phyloP scores from a whole-genome alignment of 768 basidiomycete species.

The Mycena olivaceomarginata region DNA sequence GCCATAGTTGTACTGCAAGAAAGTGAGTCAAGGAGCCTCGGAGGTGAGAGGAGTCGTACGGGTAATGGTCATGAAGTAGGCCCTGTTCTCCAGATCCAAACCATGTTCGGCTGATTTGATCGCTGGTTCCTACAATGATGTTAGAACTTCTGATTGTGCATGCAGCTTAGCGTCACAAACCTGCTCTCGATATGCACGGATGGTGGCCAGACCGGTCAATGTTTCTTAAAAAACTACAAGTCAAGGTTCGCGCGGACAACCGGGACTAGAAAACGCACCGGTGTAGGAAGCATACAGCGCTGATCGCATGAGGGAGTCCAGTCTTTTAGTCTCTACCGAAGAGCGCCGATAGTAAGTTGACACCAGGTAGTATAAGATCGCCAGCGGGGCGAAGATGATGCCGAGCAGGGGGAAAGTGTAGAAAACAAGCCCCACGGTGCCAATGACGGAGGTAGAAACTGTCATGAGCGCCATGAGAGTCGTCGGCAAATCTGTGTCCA shows the following conservation, averaged over 20 bases:
- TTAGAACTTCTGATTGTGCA: too few species aligned
- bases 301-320: conserved; percentile 79
- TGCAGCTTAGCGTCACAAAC: conserved; percentile 49
- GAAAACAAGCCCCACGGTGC: conserved; percentile 77
- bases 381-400: conserved; percentile 75
- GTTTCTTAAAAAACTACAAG: conserved; percentile 62
- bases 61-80: conserved; percentile 78
- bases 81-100: conserved; percentile 76
- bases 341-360: conserved; percentile 76
- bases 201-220: conserved; percentile 79
- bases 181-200: conserved; percentile 76
- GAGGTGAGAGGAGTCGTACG: conserved; percentile 14
- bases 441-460: conserved; percentile 67
- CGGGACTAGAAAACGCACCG: conserved; percentile 57
- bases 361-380: conserved; percentile 70
- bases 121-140: conserved; percentile 62
- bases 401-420: conserved; percentile 83
- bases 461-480: conserved; percentile 68
- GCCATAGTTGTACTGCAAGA: conserved; percentile 74
- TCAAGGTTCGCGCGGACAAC: neutral
- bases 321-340: conserved; percentile 79
- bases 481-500: conserved; percentile 70
- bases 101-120: conserved; percentile 70
- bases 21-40: neutral
- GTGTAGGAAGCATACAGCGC: conserved; percentile 74